These are phyloP conservation scores for Globisporangium barbulae DNA, from an alignment of 352 stramenopile species.

Conservation along the genomic window DNA sequence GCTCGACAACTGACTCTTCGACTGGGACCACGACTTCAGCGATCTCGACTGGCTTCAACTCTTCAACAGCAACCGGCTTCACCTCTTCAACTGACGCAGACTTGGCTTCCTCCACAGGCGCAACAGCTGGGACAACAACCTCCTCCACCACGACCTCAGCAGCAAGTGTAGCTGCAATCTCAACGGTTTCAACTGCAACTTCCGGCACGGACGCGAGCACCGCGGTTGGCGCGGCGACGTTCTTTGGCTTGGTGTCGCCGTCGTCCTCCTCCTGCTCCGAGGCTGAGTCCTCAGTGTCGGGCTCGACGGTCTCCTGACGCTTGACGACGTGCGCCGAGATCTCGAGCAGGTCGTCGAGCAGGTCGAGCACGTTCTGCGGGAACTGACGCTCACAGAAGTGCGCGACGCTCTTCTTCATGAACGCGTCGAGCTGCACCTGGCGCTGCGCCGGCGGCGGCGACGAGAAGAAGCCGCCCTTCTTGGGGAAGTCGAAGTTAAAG, in stretches of 20 bases:
- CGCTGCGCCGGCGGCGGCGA: constrained; percentile 50
- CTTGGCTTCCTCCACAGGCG: constrained; percentile 1
- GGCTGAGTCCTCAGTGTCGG: constrained; percentile 13
- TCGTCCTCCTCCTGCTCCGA: constrained; percentile 17
- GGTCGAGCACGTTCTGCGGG: constrained; percentile 32
- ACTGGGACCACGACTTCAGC: not conserved
- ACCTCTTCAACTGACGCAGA: not conserved
- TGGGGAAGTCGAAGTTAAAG: constrained; percentile 60
- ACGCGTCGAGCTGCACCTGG: constrained; percentile 59
- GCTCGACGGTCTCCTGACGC: constrained; percentile 11
- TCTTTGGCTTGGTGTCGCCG: constrained; percentile 5
- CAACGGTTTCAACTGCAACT: constrained; percentile 3
- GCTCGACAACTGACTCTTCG: not conserved
- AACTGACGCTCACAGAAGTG: constrained; percentile 45
- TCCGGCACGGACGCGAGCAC: constrained; percentile 3
- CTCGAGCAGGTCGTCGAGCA: constrained; percentile 58
- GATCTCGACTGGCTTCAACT: not conserved
- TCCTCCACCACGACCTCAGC: constrained; percentile 1
- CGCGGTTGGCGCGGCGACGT: not conserved
- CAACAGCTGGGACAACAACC: constrained; percentile 5
- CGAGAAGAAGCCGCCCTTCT: constrained; percentile 63
- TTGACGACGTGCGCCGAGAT: constrained; percentile 36
- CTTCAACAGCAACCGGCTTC: not conserved
- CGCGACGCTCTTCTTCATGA: constrained; percentile 48
- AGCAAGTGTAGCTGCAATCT: constrained; percentile 3